These are phyloP conservation scores for Polyrhizophydium stewartii DNA, from an alignment of 371 early-diverging fungal genomes.

Conservation along the genomic window DNA sequence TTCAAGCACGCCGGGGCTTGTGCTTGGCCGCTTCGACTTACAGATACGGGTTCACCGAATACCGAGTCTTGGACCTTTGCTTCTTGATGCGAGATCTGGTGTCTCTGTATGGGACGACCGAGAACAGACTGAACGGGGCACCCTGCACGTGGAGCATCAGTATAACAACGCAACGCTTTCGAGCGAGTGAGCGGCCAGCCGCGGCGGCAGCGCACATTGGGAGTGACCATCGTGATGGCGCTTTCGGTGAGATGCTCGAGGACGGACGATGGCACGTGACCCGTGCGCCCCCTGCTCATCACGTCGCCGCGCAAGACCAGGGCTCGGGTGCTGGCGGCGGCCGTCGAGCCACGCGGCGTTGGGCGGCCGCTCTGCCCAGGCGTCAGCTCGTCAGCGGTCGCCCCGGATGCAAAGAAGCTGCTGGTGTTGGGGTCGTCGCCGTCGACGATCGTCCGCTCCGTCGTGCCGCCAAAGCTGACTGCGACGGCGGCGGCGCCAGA, in stretches of 20 bases:
- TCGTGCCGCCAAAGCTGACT: too few species aligned
- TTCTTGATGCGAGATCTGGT: constrained; percentile 12
- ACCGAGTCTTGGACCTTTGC: constrained; percentile 11
- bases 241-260: constrained; percentile 1
- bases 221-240: constrained; percentile 12
- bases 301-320: constrained; percentile 2
- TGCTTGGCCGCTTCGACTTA: too few species aligned
- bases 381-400: neutral
- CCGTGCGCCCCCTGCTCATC: neutral
- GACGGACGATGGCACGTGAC: neutral
- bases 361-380: neutral
- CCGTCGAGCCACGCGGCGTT: constrained; percentile 2
- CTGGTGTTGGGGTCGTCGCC: too few species aligned
- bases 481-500: too few species aligned
- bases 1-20: too few species aligned
- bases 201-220: constrained; percentile 3
- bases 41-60: constrained; percentile 26
- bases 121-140: constrained; percentile 24
- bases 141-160: constrained; percentile 8
- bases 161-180: neutral
- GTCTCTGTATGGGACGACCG: constrained; percentile 26
- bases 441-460: too few species aligned
- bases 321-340: constrained; percentile 2
- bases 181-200: neutral
- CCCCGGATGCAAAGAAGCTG: too few species aligned